Conservation (phyloP, 164 flowering plant species). For the Magnolia officinalis region DNA sequence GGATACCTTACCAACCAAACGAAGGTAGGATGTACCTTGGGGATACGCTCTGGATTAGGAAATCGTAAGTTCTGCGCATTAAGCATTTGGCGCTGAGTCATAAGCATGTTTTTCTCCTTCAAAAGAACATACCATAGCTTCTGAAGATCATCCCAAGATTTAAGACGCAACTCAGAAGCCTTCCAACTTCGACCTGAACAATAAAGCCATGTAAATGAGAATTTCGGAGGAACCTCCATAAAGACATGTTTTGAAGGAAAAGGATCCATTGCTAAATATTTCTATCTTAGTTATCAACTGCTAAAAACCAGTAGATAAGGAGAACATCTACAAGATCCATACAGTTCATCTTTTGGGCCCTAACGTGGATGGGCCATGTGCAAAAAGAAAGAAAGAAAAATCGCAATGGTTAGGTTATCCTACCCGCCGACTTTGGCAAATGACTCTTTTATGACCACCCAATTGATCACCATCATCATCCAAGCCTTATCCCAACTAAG, state of each 20-base stretch:
- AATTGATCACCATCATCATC: too few species aligned
- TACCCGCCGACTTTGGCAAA: too few species aligned
- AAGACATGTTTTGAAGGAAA: background rate
- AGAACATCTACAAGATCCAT: too few species aligned
- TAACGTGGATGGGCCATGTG: too few species aligned
- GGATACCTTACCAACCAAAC: background rate
- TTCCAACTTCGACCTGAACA: constrained; percentile 88
- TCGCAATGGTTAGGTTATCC: too few species aligned
- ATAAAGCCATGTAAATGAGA: background rate
- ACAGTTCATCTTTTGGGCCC: too few species aligned
- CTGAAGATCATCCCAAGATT: constrained; percentile 90
- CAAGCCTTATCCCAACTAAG: too few species aligned
- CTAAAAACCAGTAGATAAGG: too few species aligned
- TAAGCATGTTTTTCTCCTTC: constrained; percentile 96
- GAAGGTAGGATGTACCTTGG: constrained; percentile 51
- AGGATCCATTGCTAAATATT: background rate
- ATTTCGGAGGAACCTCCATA: background rate
- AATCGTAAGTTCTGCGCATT: constrained; percentile 78
- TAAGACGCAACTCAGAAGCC: constrained; percentile 86
- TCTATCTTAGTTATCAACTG: background rate
- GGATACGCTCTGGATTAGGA: constrained; percentile 90
- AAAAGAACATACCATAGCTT: constrained; percentile 91
- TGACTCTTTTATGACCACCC: too few species aligned
- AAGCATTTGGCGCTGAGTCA: constrained; percentile 97
- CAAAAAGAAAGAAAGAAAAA: too few species aligned